These are phyloP conservation scores for Scheffersomyces stipitis DNA, from an alignment of 805 yeast genomes.

Conservation along the genomic window DNA sequence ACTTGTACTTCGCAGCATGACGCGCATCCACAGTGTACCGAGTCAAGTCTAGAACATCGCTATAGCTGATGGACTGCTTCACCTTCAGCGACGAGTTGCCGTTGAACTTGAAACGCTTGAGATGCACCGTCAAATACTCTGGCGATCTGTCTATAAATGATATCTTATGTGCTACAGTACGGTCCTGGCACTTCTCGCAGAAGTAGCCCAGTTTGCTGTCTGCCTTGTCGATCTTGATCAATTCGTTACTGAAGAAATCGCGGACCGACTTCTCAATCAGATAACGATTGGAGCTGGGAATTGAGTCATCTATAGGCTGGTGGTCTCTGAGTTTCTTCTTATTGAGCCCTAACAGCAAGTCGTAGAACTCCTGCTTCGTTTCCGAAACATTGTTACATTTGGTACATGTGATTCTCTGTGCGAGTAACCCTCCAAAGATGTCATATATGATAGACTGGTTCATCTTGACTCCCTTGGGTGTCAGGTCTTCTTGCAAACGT, in stretches of 20 bases:
- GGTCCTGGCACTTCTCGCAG: constrained; percentile 81
- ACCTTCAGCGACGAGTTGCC: constrained; percentile 79
- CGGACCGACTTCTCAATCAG: constrained; percentile 72
- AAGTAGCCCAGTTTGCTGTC: constrained; percentile 73
- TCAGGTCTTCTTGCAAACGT: constrained; percentile 85
- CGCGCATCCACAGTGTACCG: constrained; percentile 40
- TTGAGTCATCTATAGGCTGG: constrained; percentile 1
- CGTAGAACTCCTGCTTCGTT: constrained; percentile 93
- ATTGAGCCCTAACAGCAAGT: constrained; percentile 76
- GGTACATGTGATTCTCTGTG: constrained; percentile 82
- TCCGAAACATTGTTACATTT: constrained; percentile 79
- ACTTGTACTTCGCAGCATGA: constrained; percentile 56
- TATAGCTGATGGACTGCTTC: constrained; percentile 82
- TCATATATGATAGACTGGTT: constrained; percentile 83
- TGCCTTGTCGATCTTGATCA: constrained; percentile 63
- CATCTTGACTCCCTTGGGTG: constrained; percentile 85
- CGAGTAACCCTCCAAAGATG: constrained; percentile 87
- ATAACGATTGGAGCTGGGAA: constrained; percentile 36
- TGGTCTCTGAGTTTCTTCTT: constrained; percentile 30
- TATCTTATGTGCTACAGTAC: constrained; percentile 75
- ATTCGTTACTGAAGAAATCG: constrained; percentile 83
- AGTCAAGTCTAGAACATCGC: constrained; percentile 71
- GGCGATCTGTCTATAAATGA: constrained; percentile 79
- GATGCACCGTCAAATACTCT: constrained; percentile 81
- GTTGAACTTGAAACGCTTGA: constrained; percentile 88